Evolutionary conservation across 2,329 filamentous ascomycete genomes (phyloP), one percentile per base, ranked within the genome.

Genomic region (Dactylella cylindrospora): DNA sequence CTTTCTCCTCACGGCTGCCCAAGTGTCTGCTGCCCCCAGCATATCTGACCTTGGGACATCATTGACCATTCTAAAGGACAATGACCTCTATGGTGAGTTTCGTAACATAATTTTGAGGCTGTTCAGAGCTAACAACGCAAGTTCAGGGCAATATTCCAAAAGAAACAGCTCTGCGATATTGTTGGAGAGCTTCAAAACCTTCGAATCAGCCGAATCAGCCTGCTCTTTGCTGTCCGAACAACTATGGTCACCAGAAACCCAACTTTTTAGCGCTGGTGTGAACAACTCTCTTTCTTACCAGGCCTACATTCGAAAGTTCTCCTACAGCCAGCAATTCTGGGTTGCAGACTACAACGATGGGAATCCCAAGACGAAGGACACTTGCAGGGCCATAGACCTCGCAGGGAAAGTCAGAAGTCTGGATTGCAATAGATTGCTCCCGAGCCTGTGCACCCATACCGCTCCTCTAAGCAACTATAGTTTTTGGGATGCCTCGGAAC

Each of bases 381-480:
- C 46, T 15, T 61, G 54, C 46, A 40, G 54, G 32, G 68, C 70
- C 0, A 67, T 76, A 20, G 70, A 70, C 20, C 65, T 57, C 15
- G 53, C 64, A 4, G 72, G 73, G 5, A 36, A 61, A 26, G 45
- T 72, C 9, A 65, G 68, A 8, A 25, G 54, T 3, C 45, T 61
- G 17, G 43, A 54, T 32, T 29, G 36, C 49, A 46, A 50, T 19
- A 31, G 65, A 17, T 49, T 57, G 17, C 68, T 75, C 3, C 71
- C 72, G 3, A 74, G 71, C 0, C 52, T 77, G 12, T 77, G 76
- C 61, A 74, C 74, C 2, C 75, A 77, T 52, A 71, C 73, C 3
- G 75, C 76, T 2, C 74, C 75, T 0, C 74, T 74, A 50, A 76
- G 74, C 8, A 74, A 69, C 25, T 49, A 64, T 7, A 67, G 68